Evolutionary conservation across 2,329 filamentous ascomycete species (phyloP), one percentile per base, ranked within the genome.

Genomic region (Meredithiella fracta): DNA sequence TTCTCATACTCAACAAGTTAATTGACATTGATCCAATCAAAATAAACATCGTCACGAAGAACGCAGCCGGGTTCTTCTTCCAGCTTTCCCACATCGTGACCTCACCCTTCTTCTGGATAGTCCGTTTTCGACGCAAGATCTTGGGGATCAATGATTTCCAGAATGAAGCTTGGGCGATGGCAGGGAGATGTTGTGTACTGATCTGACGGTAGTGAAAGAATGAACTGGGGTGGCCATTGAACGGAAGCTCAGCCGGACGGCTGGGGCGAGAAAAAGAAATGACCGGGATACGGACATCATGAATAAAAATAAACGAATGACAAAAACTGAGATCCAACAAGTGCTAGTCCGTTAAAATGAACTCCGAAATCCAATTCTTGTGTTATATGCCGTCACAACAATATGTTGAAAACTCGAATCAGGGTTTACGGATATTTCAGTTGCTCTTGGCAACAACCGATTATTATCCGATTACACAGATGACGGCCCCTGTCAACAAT

Each of bases 11-110:
- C 64, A 98, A 83, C 75, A 92, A 86, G 64, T 96, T 86, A 63
- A 98, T 96, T 14, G 91, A 86, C 75, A 96, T 94, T 60, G 88
- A 95, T 3, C 94, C 94, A 61, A 97, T 91, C 60, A 97, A 76
- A 42, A 89, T 73, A 64, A 89, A 89, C 60, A 91, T 86, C 63
- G 82, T 73, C 62, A 91, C 86, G 67, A 83, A 92, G 64, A 88
- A 91, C 0, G 83, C 89, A 20, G 85, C 85, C 2, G 86, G 85
- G 62, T 91, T 91, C 67, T 54, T 68, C 62, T 47, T 63, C 65
- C 53, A 62, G 29, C 54, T 58, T 23, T 47, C 22, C 47, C 51
- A 40, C 17, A 49, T 22, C 25, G 17, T 51, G n/a, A 72, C 61
- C 70, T 59, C 37, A 17, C 37, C 23, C 34, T 37, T n/a, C 15